phyloP scores from a whole-genome alignment of 768 basidiomycete genomes.

The Coprinellus aureogranulatus region DNA sequence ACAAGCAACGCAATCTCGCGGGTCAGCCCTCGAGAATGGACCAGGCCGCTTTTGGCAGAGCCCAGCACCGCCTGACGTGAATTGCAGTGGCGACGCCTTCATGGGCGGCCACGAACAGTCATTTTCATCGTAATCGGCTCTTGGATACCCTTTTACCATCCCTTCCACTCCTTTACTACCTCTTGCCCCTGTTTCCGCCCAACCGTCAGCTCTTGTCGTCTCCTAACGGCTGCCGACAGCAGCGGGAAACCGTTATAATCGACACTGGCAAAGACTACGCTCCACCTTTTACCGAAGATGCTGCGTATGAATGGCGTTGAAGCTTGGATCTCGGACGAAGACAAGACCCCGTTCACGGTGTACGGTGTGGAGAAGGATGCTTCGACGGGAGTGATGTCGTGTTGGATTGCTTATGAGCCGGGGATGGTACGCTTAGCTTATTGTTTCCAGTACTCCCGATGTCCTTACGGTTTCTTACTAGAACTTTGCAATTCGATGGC shows the following conservation, averaged over 20 bases:
- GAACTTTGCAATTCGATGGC: slow-evolving; percentile 25
- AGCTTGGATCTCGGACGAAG: slow-evolving; percentile 28
- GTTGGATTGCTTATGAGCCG: slow-evolving; percentile 29
- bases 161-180: slow-evolving; percentile 9
- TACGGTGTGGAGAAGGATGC: slow-evolving; percentile 25
- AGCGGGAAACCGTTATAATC: slow-evolving; percentile 6
- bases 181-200: slow-evolving; percentile 1
- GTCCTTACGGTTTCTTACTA: slow-evolving; percentile 11
- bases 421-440: slow-evolving; percentile 21
- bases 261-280: neutral
- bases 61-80: slow-evolving; percentile 1
- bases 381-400: slow-evolving; percentile 21
- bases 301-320: slow-evolving; percentile 28
- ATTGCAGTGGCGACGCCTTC: slow-evolving; percentile 4
- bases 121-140: neutral
- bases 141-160: slow-evolving; percentile 9
- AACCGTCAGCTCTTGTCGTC: slow-evolving; percentile 1
- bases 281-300: slow-evolving; percentile 17
- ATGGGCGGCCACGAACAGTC: slow-evolving; percentile 4
- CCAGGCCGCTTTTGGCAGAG: slow-evolving; percentile 6
- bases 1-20: slow-evolving; percentile 3
- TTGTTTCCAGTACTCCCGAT: neutral
- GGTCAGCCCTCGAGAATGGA: slow-evolving; percentile 1
- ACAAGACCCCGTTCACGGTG: slow-evolving; percentile 25
- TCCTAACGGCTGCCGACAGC: slow-evolving; percentile 2